phyloP scores from a whole-genome alignment of 495 filamentous ascomycete genomes.

The Tuber microsphaerosporum region DNA sequence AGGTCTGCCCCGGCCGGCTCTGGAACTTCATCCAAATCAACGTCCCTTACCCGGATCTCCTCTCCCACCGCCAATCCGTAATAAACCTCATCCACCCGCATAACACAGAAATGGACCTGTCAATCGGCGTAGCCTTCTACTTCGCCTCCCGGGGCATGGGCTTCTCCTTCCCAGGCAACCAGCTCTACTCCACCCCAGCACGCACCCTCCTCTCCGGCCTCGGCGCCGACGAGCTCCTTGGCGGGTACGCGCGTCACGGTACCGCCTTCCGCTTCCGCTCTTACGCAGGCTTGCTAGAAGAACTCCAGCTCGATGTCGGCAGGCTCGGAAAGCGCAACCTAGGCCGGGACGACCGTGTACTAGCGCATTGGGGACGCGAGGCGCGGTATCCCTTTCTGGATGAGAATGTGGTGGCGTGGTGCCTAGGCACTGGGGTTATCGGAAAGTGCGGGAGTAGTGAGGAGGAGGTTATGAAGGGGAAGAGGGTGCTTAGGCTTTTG shows the following conservation, averaged over 20 bases:
- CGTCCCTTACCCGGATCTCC: conserved; percentile 68
- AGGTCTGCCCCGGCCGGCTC: conserved; percentile 60
- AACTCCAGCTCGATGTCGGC: conserved; percentile 78
- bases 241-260: conserved; percentile 79
- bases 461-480: conserved; percentile 54
- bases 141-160: conserved; percentile 82
- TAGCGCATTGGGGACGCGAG: conserved; percentile 84
- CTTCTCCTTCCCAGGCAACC: conserved; percentile 25
- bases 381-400: conserved; percentile 88
- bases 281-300: conserved; percentile 58
- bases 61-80: conserved; percentile 60
- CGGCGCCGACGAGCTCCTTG: conserved; percentile 93
- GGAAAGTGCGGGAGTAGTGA: conserved; percentile 22
- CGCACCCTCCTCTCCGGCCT: conserved; percentile 85
- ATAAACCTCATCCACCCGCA: conserved; percentile 79
- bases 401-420: conserved; percentile 75
- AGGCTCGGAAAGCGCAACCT: conserved; percentile 88
- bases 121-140: conserved; percentile 87
- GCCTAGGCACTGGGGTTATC: conserved; percentile 59
- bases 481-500: conserved; percentile 71
- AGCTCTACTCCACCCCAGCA: conserved; percentile 60
- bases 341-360: conserved; percentile 85
- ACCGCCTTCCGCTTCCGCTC: conserved; percentile 61
- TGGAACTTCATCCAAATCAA: conserved; percentile 83
- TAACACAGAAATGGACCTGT: conserved; percentile 97